Conservation (phyloP, 2,329 filamentous ascomycete species). For the Beauveria bassiana region DNA sequence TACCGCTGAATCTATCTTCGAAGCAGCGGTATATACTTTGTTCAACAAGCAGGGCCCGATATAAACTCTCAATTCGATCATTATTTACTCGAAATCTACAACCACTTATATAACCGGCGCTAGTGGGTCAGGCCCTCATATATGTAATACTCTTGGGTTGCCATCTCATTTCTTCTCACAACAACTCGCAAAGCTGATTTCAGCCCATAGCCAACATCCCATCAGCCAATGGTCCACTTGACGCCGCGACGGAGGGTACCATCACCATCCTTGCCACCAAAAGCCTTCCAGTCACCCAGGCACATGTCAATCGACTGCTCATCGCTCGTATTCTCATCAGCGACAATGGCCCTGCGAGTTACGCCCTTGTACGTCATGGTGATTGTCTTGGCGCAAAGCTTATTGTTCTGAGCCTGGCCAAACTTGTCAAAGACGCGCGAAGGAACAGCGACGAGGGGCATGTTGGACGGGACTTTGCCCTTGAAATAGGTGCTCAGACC, state of each 20-base stretch:
- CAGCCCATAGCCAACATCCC: background rate
- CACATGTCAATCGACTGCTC: constrained; percentile 17
- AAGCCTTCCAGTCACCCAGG: constrained; percentile 11
- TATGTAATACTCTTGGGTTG: constrained; percentile 25
- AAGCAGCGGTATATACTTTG: too few relatives aligned
- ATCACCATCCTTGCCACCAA: constrained; percentile 11
- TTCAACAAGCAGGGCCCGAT: too few relatives aligned
- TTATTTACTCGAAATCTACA: too few relatives aligned
- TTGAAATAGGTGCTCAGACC: constrained; percentile 11
- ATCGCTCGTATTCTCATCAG: constrained; percentile 16
- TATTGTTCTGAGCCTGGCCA: constrained; percentile 10
- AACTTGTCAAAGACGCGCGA: constrained; percentile 6
- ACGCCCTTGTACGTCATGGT: constrained; percentile 12
- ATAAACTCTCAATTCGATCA: too few relatives aligned
- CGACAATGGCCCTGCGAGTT: constrained; percentile 12
- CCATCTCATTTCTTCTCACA: constrained; percentile 24
- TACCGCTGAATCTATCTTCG: too few relatives aligned
- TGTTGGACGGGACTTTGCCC: constrained; percentile 1
- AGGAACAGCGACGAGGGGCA: constrained; percentile 10
- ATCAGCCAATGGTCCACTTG: constrained; percentile 10
- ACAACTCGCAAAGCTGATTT: background rate
- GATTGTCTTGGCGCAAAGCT: constrained; percentile 11
- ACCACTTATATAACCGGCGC: too few relatives aligned
- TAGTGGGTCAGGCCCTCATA: too few relatives aligned
- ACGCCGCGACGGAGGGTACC: constrained; percentile 3